phyloP scores from a whole-genome alignment of 1,284 basidiomycete genomes.

The Puccinia polysora region DNA sequence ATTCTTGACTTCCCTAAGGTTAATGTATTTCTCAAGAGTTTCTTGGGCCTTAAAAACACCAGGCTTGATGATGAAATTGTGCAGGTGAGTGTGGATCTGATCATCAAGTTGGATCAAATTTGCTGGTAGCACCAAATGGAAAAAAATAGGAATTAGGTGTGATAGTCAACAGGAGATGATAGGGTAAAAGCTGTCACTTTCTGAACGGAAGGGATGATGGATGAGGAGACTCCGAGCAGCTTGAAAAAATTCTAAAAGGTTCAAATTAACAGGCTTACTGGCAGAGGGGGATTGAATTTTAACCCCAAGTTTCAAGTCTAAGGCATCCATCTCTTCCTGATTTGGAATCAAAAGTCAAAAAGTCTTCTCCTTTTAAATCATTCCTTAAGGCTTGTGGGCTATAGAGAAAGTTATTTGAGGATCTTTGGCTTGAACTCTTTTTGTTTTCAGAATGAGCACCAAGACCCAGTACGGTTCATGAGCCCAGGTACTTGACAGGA shows the following conservation, averaged over 20 bases:
- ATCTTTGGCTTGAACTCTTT: constrained; percentile 2
- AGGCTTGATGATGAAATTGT: not conserved
- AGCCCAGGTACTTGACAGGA: not conserved
- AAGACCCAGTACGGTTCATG: not conserved
- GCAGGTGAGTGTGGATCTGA: not conserved
- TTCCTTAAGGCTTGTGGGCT: not conserved
- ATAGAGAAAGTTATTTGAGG: not conserved
- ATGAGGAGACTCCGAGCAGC: too few species aligned
- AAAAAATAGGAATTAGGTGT: too few species aligned
- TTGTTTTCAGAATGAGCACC: not conserved
- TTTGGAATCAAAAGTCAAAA: not conserved
- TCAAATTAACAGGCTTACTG: constrained; percentile 6
- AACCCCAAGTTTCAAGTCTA: constrained; percentile 8
- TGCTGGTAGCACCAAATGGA: not conserved
- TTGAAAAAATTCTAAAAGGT: not conserved
- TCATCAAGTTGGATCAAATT: not conserved
- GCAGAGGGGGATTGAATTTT: constrained; percentile 21
- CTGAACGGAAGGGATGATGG: not conserved
- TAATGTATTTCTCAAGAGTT: not conserved
- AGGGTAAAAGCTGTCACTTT: not conserved
- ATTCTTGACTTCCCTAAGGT: not conserved
- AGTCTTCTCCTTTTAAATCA: not conserved
- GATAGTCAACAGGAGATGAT: not conserved
- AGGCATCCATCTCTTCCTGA: constrained; percentile 9
- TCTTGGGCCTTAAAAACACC: not conserved